Conservation (phyloP, 495 filamentous ascomycete species). For the Parmelia sp. region DNA sequence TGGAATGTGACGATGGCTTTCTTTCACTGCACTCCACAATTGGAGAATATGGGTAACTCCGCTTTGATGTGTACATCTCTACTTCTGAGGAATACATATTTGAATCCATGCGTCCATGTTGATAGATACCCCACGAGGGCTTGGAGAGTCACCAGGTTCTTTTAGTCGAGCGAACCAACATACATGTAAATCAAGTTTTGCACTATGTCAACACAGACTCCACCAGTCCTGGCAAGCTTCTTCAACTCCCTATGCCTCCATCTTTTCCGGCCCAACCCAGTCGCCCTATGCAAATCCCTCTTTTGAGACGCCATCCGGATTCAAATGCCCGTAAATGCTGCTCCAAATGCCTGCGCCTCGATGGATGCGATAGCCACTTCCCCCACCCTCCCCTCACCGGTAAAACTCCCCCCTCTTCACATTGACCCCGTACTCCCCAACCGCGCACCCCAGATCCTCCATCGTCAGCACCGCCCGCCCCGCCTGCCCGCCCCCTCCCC, state of each 20-base stretch:
- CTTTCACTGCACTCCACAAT: neutral
- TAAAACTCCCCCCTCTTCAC: conserved; percentile 97
- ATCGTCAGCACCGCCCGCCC: conserved; percentile 94
- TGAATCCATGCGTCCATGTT: neutral
- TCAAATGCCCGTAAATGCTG: conserved; percentile 8
- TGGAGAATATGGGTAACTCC: neutral
- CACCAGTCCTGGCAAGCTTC: neutral
- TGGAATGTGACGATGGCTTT: neutral
- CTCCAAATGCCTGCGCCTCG: neutral
- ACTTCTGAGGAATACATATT: neutral
- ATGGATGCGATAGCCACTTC: neutral
- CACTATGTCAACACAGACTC: neutral
- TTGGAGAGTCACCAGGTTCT: neutral
- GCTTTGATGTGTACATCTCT: neutral
- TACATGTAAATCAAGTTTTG: neutral
- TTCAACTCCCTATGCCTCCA: neutral
- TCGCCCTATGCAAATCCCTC: neutral
- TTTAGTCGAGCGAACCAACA: neutral
- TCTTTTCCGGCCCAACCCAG: neutral
- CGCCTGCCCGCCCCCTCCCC: conserved; percentile 44
- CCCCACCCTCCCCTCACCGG: conserved; percentile 47
- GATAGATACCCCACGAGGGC: neutral
- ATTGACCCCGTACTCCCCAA: conserved; percentile 94
- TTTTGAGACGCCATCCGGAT: neutral
- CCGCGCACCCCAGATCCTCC: conserved; percentile 97